These are phyloP conservation scores for Lactarius deliciosus DNA, from an alignment of 768 basidiomycete species.

Conservation along the genomic window DNA sequence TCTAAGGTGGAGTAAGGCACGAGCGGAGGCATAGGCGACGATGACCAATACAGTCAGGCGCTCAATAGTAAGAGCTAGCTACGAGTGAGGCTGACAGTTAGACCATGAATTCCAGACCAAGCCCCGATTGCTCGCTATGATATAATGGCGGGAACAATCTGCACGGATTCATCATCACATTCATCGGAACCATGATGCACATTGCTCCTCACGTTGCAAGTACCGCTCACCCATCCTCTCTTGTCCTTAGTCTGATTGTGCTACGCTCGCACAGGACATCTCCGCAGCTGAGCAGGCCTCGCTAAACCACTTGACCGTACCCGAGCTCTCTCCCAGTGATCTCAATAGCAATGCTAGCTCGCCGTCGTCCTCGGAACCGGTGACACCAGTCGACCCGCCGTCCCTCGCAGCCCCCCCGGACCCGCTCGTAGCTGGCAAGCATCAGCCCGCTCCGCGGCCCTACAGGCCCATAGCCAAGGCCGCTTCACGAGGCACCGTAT, in stretches of 20 bases:
- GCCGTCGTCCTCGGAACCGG: slow-evolving; percentile 17
- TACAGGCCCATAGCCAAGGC: slow-evolving; percentile 11
- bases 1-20: too few species aligned
- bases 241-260: background rate
- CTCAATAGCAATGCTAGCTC: slow-evolving; percentile 13
- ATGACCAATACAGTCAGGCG: too few species aligned
- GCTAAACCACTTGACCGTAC: slow-evolving; percentile 12
- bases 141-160: background rate
- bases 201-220: slow-evolving; percentile 21
- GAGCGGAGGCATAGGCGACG: too few species aligned
- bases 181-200: slow-evolving; percentile 12
- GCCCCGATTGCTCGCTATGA: background rate
- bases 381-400: slow-evolving; percentile 11
- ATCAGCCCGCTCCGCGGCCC: slow-evolving; percentile 20
- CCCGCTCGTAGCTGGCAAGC: slow-evolving; percentile 19
- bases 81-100: background rate
- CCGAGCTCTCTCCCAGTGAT: slow-evolving; percentile 23
- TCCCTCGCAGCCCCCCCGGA: background rate
- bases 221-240: background rate
- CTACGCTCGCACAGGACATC: slow-evolving; percentile 9
- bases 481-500: slow-evolving; percentile 9
- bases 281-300: slow-evolving; percentile 26
- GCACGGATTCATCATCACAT: background rate
- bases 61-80: too few species aligned
- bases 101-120: slow-evolving; percentile 1